Percentiles rank a stretch among this genome's conserved stretches.
phyloP scores from a whole-genome alignment of 2,329 filamentous ascomycete genomes.

The Verticillium isaacii region DNA sequence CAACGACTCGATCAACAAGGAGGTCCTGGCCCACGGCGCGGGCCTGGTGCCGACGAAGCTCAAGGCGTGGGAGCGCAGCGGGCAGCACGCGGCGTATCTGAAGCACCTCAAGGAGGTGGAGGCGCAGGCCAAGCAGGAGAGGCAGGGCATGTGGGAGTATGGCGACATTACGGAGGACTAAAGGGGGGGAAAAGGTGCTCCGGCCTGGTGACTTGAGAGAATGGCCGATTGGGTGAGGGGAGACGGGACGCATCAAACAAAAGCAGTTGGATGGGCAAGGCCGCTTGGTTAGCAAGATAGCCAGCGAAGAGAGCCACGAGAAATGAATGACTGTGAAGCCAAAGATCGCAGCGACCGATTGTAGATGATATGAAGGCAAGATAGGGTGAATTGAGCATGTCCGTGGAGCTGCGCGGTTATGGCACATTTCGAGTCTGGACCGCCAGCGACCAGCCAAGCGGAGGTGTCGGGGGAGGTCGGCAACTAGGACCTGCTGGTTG shows the following conservation, averaged over 20 bases:
- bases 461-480: neutral
- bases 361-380: neutral
- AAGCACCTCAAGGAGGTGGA: constrained; percentile 69
- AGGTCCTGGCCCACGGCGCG: constrained; percentile 76
- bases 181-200: constrained; percentile 7
- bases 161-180: constrained; percentile 92
- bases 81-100: constrained; percentile 65
- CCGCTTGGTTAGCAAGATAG: constrained; percentile 7
- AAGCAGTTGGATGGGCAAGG: constrained; percentile 9
- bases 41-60: constrained; percentile 91
- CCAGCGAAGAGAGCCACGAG: constrained; percentile 5
- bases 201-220: neutral
- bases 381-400: neutral
- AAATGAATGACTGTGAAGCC: neutral
- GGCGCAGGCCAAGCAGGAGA: constrained; percentile 71
- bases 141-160: constrained; percentile 96
- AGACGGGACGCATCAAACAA: constrained; percentile 1
- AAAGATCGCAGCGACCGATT: neutral
- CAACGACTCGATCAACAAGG: constrained; percentile 83
- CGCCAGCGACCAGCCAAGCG: neutral
- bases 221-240: neutral
- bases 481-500: neutral
- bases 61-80: constrained; percentile 80
- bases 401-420: neutral
- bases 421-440: neutral